Base-by-base conservation (phyloP, 352 stramenopile genomes). In the Globisporangium viniferum region DNA sequence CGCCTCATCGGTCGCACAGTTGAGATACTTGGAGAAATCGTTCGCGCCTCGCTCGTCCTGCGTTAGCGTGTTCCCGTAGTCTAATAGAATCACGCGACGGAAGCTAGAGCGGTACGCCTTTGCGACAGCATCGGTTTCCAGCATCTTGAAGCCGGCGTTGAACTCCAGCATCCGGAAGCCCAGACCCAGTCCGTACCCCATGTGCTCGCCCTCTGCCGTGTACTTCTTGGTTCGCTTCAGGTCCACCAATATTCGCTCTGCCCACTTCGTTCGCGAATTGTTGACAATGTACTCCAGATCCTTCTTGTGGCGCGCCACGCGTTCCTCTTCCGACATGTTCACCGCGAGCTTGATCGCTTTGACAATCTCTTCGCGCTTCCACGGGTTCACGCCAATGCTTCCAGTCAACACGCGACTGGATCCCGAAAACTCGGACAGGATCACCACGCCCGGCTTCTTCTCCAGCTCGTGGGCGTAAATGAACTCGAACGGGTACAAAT, bases 1-100 rank as follows among this genome's bases (percentile, higher is more conserved):
- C 46, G 64, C 66, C n/a, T 71, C 36, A 22, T 73, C 70, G 10
- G 74, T 74, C 2, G 73, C 69, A 33, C 77, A 77, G 29, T 84
- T 72, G n/a, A 97, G 78, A 63, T 97, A 96, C 74, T 92, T 95
- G 12, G 84, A 88, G 62, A 95, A 93, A 63, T 92, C 81, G 68
- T 93, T 82, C 5, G 78, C 74, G 39, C 70, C 68, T 39, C 70
- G 56, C 77, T 98, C 93, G 67, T 98, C 96, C 44, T 89, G 84
- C 14, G 97, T 92, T 49, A 99, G 88, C 8, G 98, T 99, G 75
- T 98, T 98, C 60, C 98, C 98, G 62, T 99, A 99, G 75, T 99
- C 98, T 54, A 99, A 91, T 46, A 99, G 82, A 57, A 99, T 97
- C 6, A 99, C 86, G 18, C 95, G 88, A 29, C 88, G 81, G 66